Evolutionary conservation across 2,329 filamentous ascomycete genomes (phyloP), one percentile per base, ranked within the genome.

Genomic region (Stagonosporopsis chrysanthemi): DNA sequence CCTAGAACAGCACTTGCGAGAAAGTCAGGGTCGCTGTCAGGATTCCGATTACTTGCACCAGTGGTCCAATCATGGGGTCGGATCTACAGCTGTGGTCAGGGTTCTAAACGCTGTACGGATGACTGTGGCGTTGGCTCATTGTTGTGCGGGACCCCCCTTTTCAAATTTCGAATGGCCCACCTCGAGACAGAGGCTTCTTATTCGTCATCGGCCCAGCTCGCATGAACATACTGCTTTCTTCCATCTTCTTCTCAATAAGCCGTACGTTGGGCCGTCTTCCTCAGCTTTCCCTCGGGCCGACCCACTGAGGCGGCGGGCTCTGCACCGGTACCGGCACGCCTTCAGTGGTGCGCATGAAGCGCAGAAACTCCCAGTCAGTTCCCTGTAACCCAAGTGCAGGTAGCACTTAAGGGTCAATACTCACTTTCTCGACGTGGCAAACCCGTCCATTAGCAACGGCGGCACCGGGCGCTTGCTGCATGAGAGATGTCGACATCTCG

Each of bases 301-400:
- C n/a, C 40, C 40, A 33, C 31, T 6, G 15, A 22, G 39, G 12
- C 24, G 44, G 52, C 19, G 45, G 44, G 6, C 33, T 49, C 26
- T 40, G 31, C 26, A 49, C 31, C 33, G 23, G 33, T 49, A 40
- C 45, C 24, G 31, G 26, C 26, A 40, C 31, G 44, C 45, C 35
- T 2, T 39, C 33, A 5, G 44, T 55, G 39, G 42, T 14, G 52
- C 40, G 52, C 39, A 33, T 39, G 35, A 54, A 19, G 12, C 38
- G 24, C 39, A 29, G n/a, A 41, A 23, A 24, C 17, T 45, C 11
- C 40, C 15, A 31, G 33, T 36, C 11, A n/a, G 17, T 38, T 38
- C 17, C 2, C 35, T 38, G 35, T 8, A 14, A 19, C 45, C 31
- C 15, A 33, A 33, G 4, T 33, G 31, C 31, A 7, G 11, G 31